Percentiles rank a stretch among this genome's conserved stretches.
phyloP scores from a whole-genome alignment of 495 filamentous ascomycete genomes.

The Talaromyces trachyspermus region DNA sequence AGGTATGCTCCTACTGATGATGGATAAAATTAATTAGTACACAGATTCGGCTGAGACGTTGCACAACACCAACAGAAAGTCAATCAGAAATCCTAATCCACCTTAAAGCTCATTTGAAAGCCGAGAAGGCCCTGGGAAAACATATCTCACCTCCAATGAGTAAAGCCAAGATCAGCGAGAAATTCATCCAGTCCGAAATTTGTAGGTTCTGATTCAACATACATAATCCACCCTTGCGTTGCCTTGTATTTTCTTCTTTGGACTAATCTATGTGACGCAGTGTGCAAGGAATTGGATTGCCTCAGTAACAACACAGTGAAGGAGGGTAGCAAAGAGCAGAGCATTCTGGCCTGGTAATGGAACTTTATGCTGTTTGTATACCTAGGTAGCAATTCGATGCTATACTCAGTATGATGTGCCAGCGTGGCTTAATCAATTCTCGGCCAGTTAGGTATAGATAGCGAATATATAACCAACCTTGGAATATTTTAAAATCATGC shows the following conservation, averaged over 20 bases:
- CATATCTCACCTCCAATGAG: neutral
- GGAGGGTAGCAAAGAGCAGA: neutral
- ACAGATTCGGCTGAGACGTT: no score
- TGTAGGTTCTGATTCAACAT: constrained; percentile 4
- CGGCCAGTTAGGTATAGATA: no score
- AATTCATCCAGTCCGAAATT: constrained; percentile 4
- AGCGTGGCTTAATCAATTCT: no score
- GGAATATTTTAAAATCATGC: neutral
- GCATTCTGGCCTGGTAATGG: constrained; percentile 4
- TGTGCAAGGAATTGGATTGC: constrained; percentile 6
- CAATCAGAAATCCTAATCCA: neutral
- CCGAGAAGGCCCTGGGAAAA: constrained; percentile 2
- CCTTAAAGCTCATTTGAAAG: constrained; percentile 1
- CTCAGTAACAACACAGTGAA: neutral
- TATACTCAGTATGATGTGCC: neutral
- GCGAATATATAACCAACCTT: no score
- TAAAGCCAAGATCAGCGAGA: neutral
- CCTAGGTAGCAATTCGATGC: neutral
- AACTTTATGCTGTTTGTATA: no score
- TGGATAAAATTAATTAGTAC: no score
- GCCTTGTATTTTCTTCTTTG: no score
- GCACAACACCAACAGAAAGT: neutral
- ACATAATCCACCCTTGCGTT: no score
- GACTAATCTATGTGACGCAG: neutral
- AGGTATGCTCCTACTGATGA: neutral